A percentile compares a stretch with the other conserved stretches of the same genome.
Conservation (phyloP, 2,329 filamentous ascomycete species). For the Aspergillus niger region DNA sequence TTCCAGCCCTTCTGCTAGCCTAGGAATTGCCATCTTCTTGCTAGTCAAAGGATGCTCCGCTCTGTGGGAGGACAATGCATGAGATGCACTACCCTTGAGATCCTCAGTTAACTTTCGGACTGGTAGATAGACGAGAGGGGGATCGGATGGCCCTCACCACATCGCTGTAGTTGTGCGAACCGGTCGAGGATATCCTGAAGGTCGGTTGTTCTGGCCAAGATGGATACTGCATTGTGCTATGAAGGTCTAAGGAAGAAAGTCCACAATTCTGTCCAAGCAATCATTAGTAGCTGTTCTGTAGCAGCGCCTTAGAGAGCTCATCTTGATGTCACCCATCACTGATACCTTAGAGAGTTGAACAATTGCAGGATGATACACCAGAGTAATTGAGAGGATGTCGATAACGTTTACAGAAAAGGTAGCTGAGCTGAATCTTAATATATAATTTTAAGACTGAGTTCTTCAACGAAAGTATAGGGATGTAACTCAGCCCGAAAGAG, state of each 20-base stretch:
- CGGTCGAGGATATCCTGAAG: neutral
- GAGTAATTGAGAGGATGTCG: neutral
- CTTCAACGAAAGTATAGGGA: neutral
- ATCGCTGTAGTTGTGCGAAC: neutral
- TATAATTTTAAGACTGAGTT: neutral
- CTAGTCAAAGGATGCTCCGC: conserved; percentile 21
- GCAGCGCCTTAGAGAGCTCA: neutral
- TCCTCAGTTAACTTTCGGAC: neutral
- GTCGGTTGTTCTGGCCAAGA: conserved; percentile 1
- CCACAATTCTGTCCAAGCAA: too few species aligned
- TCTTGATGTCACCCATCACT: neutral
- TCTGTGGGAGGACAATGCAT: conserved; percentile 26
- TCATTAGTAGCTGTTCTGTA: neutral
- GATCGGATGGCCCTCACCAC: neutral
- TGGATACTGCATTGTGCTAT: neutral
- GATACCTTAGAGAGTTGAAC: neutral
- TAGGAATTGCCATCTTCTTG: conserved; percentile 41
- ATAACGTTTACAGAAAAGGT: neutral
- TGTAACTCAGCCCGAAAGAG: neutral
- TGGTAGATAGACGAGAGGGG: neutral
- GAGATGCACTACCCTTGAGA: conserved; percentile 28
- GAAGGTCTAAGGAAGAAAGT: neutral
- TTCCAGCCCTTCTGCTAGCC: conserved; percentile 37
- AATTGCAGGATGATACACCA: neutral
- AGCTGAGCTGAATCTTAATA: neutral